Evolutionary conservation across 2,329 filamentous ascomycete species (phyloP), one percentile per base, ranked within the genome.

Genomic region (Aspergillus amoenus): DNA sequence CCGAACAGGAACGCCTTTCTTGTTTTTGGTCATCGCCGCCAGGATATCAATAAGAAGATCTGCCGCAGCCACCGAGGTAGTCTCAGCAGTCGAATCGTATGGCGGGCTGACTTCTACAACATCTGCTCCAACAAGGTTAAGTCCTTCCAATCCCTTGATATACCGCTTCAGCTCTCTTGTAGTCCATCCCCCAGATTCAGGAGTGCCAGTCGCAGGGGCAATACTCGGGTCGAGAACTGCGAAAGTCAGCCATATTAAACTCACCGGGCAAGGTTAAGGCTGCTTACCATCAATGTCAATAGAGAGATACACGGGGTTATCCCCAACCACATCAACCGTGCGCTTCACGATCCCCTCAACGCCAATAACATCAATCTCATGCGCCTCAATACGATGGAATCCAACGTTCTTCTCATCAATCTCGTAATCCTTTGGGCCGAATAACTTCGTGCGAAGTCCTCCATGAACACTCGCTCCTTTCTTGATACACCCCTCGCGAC

Each of bases 71-170:
- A 71, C 55, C 3, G 64, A 64, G 2, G 67, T 70, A 11, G 65
- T 67, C 43, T 85, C 85, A 0, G 77, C 60, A 1, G 43, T 49
- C 2, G 52, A 52, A 41, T 66, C 64, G 41, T 65, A 65, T n/a
- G 62, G 57, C 4, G 65, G 87, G 7, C 87, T 82, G 64, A 81
- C 80, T 61, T 79, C 79, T 0, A 68, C 64, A 7, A 66, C 58
- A 48, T 64, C 63, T 1, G 64, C 63, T 0, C 65, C 65, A 13
- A 66, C 62, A 4, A 67, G 43, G 24, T 65, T 65, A 11, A 67
- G 12, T 15, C 53, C 59, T 11, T 60, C 60, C 22, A 67, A 37
- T 2, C 65, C 65, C 3, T 61, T 56, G 5, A 66, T 58, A n/a
- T 61, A 60, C 3, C 53, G 45, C 18, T 64, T 62, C 22, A 67